Percentiles rank a stretch among this genome's conserved stretches.
Evolutionary conservation across 2,329 filamentous ascomycete species (phyloP).

Genomic region (Clathrospora elynae): DNA sequence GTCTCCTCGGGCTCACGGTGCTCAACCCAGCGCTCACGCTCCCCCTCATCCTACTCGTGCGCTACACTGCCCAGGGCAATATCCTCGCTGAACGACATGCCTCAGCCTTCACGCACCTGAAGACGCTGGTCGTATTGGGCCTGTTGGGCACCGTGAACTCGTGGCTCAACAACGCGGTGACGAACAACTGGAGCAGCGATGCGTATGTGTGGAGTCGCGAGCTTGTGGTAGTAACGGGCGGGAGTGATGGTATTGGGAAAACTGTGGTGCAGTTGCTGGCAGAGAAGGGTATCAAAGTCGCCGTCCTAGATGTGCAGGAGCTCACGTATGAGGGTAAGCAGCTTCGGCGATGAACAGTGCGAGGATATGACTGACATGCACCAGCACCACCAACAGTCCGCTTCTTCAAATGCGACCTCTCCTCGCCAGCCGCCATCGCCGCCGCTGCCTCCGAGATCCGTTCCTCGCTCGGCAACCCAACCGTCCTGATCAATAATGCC

Average conservation of each 20-base stretch:
- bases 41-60: constrained; percentile 65
- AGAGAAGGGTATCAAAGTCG: constrained; percentile 67
- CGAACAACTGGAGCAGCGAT: constrained; percentile 60
- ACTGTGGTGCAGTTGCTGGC: constrained; percentile 69
- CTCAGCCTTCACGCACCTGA: constrained; percentile 61
- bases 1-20: constrained; percentile 63
- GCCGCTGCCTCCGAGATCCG: constrained; percentile 60
- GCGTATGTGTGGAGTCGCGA: constrained; percentile 70
- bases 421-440: constrained; percentile 60
- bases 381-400: constrained; percentile 60
- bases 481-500: constrained; percentile 74
- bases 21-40: constrained; percentile 69
- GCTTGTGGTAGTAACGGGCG: constrained; percentile 75
- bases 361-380: constrained; percentile 40
- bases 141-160: constrained; percentile 56
- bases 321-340: constrained; percentile 59
- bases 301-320: constrained; percentile 71
- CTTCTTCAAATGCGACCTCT: constrained; percentile 73
- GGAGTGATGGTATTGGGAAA: constrained; percentile 73
- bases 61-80: constrained; percentile 67
- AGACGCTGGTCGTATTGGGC: constrained; percentile 59
- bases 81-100: constrained; percentile 56
- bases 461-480: constrained; percentile 65
- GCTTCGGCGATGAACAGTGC: too few relatives aligned
- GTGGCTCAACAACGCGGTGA: constrained; percentile 57